Base-by-base conservation (phyloP, 345 rosid species). In the Tarenaya hassleriana region DNA sequence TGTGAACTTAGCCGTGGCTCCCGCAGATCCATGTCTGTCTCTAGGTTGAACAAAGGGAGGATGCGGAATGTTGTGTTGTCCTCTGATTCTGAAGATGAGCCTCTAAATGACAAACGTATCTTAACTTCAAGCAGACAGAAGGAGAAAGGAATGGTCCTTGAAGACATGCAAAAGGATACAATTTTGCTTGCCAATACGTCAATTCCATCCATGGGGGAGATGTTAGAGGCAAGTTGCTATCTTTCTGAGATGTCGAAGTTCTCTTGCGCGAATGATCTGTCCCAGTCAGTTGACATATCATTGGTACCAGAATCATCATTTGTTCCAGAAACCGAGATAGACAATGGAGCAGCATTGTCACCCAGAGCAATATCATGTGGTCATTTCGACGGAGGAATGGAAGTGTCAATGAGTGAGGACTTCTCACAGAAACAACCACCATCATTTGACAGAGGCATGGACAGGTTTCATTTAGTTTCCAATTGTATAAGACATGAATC, bases 31-130 rank as follows among this genome's bases (percentile, higher is more conserved):
- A 48, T 72, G 51, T 64, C 79, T 42, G 66, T 69, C 52, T 54
- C 77, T 29, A 62, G 39, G 27, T 58, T 52, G 52, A 78, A 67
- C 16, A 41, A 53, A 13, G 71, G 74, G 63, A 80, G 80, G 51
- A 83, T 73, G 47, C 75, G 66, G 42, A 65, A 69, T 55, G 47
- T 81, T 34, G 79, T 78, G 34, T 33, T 75, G 66, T 81, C 88
- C 54, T 92, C 95, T 8, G 96, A 88, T 67, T 88, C 98, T 1
- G 97, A 92, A 71, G 85, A 78, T 55, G 94, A 86, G 49, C 46
- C 63, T 60, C 34, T 53, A 34, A 47, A 16, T 41, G 67, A 64
- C 34, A 56, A 50, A 44, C 50, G 12, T 52, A 54, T 62, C 65
- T 10, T 38, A 10, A 58, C 54, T 48, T 37, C 62, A 35, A 63